Evolutionary conservation across 2,329 filamentous ascomycete genomes (phyloP).

Genomic region (Emericellopsis atlantica): DNA sequence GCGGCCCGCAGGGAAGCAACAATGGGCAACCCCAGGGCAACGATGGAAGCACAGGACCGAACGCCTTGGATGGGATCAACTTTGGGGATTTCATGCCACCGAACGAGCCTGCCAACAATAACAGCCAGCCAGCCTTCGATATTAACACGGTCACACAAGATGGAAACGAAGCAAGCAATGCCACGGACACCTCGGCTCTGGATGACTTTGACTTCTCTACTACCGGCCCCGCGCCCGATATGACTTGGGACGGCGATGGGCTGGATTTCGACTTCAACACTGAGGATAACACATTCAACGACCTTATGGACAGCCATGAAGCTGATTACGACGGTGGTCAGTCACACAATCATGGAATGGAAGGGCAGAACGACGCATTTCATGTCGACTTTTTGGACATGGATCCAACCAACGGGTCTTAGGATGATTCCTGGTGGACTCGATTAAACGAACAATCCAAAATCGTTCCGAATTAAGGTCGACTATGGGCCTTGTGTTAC

Average conservation of each 20-base stretch:
- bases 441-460: not conserved
- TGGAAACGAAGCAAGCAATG: too few relatives aligned
- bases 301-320: conserved; percentile 31
- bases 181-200: too few relatives aligned
- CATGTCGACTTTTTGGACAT: conserved; percentile 34
- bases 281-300: conserved; percentile 29
- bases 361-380: conserved; percentile 30
- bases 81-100: conserved; percentile 14
- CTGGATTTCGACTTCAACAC: conserved; percentile 20
- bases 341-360: conserved; percentile 3
- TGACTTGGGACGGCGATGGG: conserved; percentile 17
- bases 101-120: conserved; percentile 10
- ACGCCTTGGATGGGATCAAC: conserved; percentile 6
- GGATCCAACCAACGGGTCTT: conserved; percentile 11
- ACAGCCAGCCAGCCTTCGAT: too few relatives aligned
- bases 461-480: not conserved
- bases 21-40: conserved; percentile 16
- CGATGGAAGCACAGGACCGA: too few relatives aligned
- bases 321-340: conserved; percentile 19
- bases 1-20: conserved; percentile 10
- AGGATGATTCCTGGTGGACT: not conserved
- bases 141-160: too few relatives aligned
- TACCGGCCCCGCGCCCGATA: not conserved
- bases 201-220: not conserved
- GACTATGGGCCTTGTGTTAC: conserved; percentile 20